Conservation (phyloP, 2,329 filamentous ascomycete genomes). For the Arachnopeziza araneosa region DNA sequence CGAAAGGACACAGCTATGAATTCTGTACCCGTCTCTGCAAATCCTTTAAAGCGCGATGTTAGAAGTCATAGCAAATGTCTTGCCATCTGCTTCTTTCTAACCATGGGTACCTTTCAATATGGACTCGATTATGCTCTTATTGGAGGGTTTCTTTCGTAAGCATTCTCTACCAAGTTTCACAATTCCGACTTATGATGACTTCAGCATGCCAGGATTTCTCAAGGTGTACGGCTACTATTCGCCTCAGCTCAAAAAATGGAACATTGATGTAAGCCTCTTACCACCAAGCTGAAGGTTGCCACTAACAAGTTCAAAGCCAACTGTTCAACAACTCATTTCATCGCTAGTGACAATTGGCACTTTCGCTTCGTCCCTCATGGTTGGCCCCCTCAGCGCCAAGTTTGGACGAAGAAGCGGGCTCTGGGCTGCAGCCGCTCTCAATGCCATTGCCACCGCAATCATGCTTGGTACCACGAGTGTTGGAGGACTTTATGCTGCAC, state of each 20-base stretch:
- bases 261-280: constrained; percentile 17
- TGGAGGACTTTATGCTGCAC: constrained; percentile 39
- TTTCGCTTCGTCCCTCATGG: constrained; percentile 43
- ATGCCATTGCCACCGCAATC: constrained; percentile 38
- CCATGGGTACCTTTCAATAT: constrained; percentile 47
- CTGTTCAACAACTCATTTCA: constrained; percentile 45
- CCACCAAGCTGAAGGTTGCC: background rate
- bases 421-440: constrained; percentile 42
- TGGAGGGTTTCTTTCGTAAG: constrained; percentile 38
- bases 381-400: constrained; percentile 41
- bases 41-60: constrained; percentile 13
- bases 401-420: constrained; percentile 42
- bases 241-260: constrained; percentile 5
- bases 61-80: constrained; percentile 38
- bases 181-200: background rate
- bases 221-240: constrained; percentile 42
- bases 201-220: constrained; percentile 43
- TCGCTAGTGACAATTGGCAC: constrained; percentile 45
- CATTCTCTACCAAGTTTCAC: background rate
- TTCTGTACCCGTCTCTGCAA: constrained; percentile 10
- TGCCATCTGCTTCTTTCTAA: constrained; percentile 40
- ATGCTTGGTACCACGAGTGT: constrained; percentile 38
- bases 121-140: constrained; percentile 43
- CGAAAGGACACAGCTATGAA: background rate
- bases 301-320: constrained; percentile 31